Evolutionary conservation across 2,329 filamentous ascomycete genomes (phyloP), one percentile per base, ranked within the genome.

Genomic region (Aspergillus sp.): DNA sequence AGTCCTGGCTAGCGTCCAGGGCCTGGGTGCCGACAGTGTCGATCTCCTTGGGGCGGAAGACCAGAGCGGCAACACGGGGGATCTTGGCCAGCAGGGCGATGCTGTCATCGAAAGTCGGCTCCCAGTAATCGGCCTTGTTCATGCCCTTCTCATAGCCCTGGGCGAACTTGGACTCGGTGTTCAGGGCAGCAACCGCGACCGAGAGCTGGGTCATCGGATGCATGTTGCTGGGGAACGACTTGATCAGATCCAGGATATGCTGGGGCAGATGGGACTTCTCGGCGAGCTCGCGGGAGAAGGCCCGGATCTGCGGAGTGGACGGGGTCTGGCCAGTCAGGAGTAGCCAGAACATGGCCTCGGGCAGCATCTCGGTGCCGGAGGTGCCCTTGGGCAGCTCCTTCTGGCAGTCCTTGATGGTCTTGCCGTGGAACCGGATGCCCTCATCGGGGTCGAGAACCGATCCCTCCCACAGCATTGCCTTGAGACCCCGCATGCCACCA

Each of bases 291-390:
- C 80, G 76, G 29, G 86, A 93, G 50, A 98, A 78, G 27, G 66
- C 69, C 51, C 89, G 83, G 42, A 91, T 77, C 63, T 98, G 91
- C 41, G 68, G 68, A 14, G 79, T 81, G 1, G 82, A 84, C 15
- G 91, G 91, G 14, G 96, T 83, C 63, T 93, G 74, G 38, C 91
- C 91, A 7, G 91, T 98, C 48, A 98, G 72, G 31, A 98, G 78
- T 26, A 96, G 78, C 91, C 91, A 98, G 74, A 98, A 98, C 91
- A 98, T 98, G 62, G 89, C 80, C 66, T 98, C 91, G 29, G 91
- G 91, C 8, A 96, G 75, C 91, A 96, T 98, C 67, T 96, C 89
- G 4, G 86, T 93, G 51, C 89, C 60, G 2, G 82, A 77, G 38
- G 75, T 86, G 47, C 89, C 91, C 71, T 95, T 96, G 58, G 91